Percentiles rank a stretch among this genome's conserved stretches.
These are phyloP conservation scores for Staphylotrichum longicolle DNA, from an alignment of 495 filamentous ascomycete species.

Conservation along the genomic window DNA sequence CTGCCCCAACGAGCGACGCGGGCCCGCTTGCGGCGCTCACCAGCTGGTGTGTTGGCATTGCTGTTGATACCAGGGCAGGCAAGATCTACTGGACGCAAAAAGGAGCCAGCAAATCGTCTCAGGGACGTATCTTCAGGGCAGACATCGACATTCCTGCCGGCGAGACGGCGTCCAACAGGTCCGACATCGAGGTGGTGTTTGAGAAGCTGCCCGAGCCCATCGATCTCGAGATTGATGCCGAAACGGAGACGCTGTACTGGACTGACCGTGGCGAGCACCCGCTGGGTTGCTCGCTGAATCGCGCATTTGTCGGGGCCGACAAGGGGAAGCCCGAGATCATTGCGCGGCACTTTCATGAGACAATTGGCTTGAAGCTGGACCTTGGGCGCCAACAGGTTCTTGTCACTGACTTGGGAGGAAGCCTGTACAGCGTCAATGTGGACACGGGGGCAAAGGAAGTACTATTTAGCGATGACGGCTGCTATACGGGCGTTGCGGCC, in stretches of 20 bases:
- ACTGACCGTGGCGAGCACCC: constrained; percentile 55
- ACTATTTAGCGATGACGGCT: neutral
- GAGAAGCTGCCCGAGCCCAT: constrained; percentile 53
- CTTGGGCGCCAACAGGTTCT: neutral
- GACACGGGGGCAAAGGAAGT: neutral
- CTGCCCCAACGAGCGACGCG: neutral
- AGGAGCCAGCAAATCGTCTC: constrained; percentile 44
- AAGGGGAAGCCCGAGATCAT: constrained; percentile 19
- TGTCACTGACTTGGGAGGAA: too few relatives aligned
- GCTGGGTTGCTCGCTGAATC: constrained; percentile 47
- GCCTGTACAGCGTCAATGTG: neutral
- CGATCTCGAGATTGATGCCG: constrained; percentile 51
- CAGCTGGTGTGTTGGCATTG: constrained; percentile 55
- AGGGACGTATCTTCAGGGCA: constrained; percentile 50
- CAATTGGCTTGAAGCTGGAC: constrained; percentile 47
- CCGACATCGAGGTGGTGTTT: constrained; percentile 46
- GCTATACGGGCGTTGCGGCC: neutral
- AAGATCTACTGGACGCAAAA: constrained; percentile 59
- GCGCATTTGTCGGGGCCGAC: constrained; percentile 5
- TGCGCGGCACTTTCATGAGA: constrained; percentile 47
- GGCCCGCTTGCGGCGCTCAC: neutral
- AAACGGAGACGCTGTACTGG: constrained; percentile 47
- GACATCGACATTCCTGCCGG: constrained; percentile 31
- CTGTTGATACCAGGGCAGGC: constrained; percentile 35
- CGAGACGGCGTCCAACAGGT: constrained; percentile 13